Evolutionary conservation across 108 stramenopile genomes (phyloP), one percentile per base, ranked within the genome.

Genomic region (Schizochytrium sp.): DNA sequence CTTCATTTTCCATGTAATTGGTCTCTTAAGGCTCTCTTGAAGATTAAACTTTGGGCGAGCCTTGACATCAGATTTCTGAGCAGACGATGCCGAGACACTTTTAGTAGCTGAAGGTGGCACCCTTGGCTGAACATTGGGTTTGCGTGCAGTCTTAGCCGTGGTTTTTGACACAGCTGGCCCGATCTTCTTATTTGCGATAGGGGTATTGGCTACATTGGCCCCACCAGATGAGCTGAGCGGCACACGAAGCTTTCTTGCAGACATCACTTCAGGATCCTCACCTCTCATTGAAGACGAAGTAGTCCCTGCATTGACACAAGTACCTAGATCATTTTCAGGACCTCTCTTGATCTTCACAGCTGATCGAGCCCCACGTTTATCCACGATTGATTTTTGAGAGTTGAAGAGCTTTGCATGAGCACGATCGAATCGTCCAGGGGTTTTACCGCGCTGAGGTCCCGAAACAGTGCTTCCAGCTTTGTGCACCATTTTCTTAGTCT

Each of bases 1-100:
- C 53, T 83, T 83, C 76, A 83, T 83, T 28, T 83, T 55, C 76
- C 76, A 83, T 49, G 76, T 83, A 53, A 83, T 83, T 5, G 76
- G 76, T 10, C 76, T 10, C 76, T 83, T 83, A 3, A 83, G 76
- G 76, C 76, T 83, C 40, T 83, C 76, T 53, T 83, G 47, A 5
- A 83, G 3, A 55, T 83, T 53, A 2, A 83, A 83, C 76, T 83
- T 83, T 17, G 76, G 50, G 45, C 76, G 45, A 10, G 49, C 55
- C 28, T 83, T 83, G 76, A 53, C 76, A 2, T 47, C 47, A 60
- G 59, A 60, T n/a, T 60, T 28, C 28, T 28, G 28, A 28, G 28
- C 28, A 28, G 28, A 28, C 28, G 28, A 28, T 28, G 28, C 28
- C 28, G 28, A 28, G 28, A 28, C 28, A 28, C 28, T 28, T 28